A percentile compares a stretch with the other conserved stretches of the same genome.
These are phyloP conservation scores for Ceratocystiopsis brevicomis DNA, from an alignment of 2,329 filamentous ascomycete genomes.

Conservation along the genomic window DNA sequence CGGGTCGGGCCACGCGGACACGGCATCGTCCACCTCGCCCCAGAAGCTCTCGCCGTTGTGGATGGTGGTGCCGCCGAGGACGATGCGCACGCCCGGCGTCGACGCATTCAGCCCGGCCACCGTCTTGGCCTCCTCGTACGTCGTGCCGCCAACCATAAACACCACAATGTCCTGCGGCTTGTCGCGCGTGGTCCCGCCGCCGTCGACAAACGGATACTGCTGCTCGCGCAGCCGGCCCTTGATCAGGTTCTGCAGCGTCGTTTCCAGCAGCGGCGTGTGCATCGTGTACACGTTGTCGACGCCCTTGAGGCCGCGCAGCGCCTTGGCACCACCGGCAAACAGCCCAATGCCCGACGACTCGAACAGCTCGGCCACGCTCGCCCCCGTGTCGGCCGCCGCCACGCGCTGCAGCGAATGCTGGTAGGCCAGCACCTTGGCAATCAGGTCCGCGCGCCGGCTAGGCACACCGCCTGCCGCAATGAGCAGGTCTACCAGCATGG, in stretches of 20 bases:
- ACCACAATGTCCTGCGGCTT: slow-evolving; percentile 94
- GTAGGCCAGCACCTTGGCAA: slow-evolving; percentile 68
- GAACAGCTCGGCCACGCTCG: slow-evolving; percentile 79
- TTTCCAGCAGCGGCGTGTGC: slow-evolving; percentile 74
- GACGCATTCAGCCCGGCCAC: slow-evolving; percentile 87
- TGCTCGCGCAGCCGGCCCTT: slow-evolving; percentile 75
- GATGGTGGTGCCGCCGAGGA: slow-evolving; percentile 71
- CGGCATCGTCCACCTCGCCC: slow-evolving; percentile 80
- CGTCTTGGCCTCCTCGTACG: slow-evolving; percentile 94
- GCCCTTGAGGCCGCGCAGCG: slow-evolving; percentile 87
- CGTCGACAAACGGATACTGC: slow-evolving; percentile 86
- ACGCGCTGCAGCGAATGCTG: slow-evolving; percentile 78
- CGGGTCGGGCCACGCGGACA: slow-evolving; percentile 66
- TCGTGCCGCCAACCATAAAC: slow-evolving; percentile 84
- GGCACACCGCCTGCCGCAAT: slow-evolving; percentile 67
- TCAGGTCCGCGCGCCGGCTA: slow-evolving; percentile 54
- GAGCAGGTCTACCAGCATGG: slow-evolving; percentile 73
- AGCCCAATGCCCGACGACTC: slow-evolving; percentile 57
- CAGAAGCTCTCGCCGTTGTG: slow-evolving; percentile 79
- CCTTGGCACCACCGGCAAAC: slow-evolving; percentile 57
- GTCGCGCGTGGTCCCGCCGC: slow-evolving; percentile 59
- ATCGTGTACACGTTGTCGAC: slow-evolving; percentile 99
- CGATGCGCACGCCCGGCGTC: slow-evolving; percentile 71
- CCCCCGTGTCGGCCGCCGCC: slow-evolving; percentile 44
- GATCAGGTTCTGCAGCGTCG: slow-evolving; percentile 78